phyloP scores from a whole-genome alignment of 805 yeast species.

The Saccharomycopsis sp. region DNA sequence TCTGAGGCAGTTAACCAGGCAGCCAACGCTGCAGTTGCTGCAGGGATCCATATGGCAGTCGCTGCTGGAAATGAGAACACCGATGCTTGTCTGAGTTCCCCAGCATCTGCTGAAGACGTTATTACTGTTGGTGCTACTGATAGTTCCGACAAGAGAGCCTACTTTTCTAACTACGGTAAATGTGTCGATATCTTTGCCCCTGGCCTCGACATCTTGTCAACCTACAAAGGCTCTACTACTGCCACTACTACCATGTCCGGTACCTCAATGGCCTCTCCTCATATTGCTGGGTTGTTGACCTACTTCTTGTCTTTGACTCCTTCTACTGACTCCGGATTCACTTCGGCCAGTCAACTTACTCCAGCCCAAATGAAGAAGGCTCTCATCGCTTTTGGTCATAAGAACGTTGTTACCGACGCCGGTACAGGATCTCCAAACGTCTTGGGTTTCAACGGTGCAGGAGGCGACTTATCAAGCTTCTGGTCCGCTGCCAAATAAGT shows the following conservation, averaged over 20 bases:
- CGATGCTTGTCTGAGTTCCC: slow-evolving; percentile 89
- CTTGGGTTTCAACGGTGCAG: slow-evolving; percentile 78
- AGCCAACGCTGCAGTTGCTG: slow-evolving; percentile 80
- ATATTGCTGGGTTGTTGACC: slow-evolving; percentile 84
- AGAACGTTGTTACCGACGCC: slow-evolving; percentile 50
- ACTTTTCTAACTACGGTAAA: slow-evolving; percentile 90
- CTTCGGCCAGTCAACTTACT: slow-evolving; percentile 41
- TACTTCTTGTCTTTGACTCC: slow-evolving; percentile 87
- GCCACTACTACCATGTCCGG: slow-evolving; percentile 86
- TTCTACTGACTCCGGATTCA: slow-evolving; percentile 54
- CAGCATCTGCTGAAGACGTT: slow-evolving; percentile 79
- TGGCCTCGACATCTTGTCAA: slow-evolving; percentile 81
- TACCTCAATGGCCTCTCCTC: slow-evolving; percentile 98
- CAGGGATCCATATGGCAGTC: slow-evolving; percentile 88
- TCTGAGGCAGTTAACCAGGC: slow-evolving; percentile 83
- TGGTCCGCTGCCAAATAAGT: slow-evolving; percentile 34
- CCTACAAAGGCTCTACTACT: slow-evolving; percentile 68
- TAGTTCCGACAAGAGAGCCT: slow-evolving; percentile 82
- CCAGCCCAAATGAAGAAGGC: slow-evolving; percentile 74
- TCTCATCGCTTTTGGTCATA: slow-evolving; percentile 61
- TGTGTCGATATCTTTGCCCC: slow-evolving; percentile 98
- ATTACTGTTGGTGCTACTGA: slow-evolving; percentile 95
- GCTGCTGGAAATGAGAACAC: slow-evolving; percentile 95
- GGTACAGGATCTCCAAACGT: slow-evolving; percentile 72
- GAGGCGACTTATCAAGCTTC: slow-evolving; percentile 59